Evolutionary conservation across 805 yeast genomes (phyloP).

Genomic region (Candida silvicultrix): DNA sequence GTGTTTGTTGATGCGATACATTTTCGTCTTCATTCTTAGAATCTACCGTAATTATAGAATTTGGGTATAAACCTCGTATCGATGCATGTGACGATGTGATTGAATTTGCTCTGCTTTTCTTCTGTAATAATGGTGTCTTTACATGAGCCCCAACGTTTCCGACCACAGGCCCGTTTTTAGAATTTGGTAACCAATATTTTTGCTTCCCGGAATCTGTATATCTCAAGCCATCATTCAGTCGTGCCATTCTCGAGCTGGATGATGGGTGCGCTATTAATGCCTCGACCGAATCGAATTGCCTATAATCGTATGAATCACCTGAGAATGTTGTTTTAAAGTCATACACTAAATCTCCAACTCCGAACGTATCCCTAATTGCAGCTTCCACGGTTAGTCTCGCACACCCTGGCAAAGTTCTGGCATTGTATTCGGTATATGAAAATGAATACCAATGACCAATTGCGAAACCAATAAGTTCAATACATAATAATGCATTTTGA

Average conservation of each 20-base stretch:
- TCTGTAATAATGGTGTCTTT: slow-evolving; percentile 12
- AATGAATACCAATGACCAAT: slow-evolving; percentile 86
- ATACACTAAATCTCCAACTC: slow-evolving; percentile 66
- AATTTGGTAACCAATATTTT: slow-evolving; percentile 61
- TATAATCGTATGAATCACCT: slow-evolving; percentile 73
- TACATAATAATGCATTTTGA: slow-evolving; percentile 73
- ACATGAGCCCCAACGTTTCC: slow-evolving; percentile 3
- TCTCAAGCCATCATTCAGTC: slow-evolving; percentile 78
- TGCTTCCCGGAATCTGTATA: slow-evolving; percentile 72
- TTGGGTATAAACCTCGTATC: slow-evolving; percentile 19
- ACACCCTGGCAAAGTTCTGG: slow-evolving; percentile 56
- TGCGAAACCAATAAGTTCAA: slow-evolving; percentile 83
- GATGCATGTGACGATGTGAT: slow-evolving; percentile 17
- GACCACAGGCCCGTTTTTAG: not conserved
- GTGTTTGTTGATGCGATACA: not conserved
- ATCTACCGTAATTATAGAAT: slow-evolving; percentile 14
- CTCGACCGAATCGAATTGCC: slow-evolving; percentile 77
- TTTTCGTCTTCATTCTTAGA: slow-evolving; percentile 9
- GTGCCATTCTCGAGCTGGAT: slow-evolving; percentile 54
- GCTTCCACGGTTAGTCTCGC: slow-evolving; percentile 52
- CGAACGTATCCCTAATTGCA: slow-evolving; percentile 75
- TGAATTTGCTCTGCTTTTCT: slow-evolving; percentile 12
- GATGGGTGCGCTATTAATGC: slow-evolving; percentile 62
- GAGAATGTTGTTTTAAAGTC: slow-evolving; percentile 68
- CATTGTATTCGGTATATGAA: slow-evolving; percentile 65